phyloP scores from a whole-genome alignment of 2,329 filamentous ascomycete genomes.

The Cadophora sp. region DNA sequence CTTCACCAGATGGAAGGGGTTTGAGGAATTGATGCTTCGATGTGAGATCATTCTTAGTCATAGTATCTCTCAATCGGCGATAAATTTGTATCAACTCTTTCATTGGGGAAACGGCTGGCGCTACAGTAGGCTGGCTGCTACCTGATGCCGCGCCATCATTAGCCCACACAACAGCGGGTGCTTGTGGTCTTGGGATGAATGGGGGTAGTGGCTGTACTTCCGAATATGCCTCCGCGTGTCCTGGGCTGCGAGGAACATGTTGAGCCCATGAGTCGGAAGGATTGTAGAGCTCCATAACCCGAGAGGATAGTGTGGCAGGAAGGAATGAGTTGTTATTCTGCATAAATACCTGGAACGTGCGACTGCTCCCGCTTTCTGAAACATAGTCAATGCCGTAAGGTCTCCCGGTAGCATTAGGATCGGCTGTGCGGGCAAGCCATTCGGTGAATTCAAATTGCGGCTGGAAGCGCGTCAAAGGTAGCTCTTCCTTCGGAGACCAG shows the following conservation, averaged over 20 bases:
- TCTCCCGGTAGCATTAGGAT: constrained; percentile 21
- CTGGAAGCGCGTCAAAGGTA: constrained; percentile 76
- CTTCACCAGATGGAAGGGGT: neutral
- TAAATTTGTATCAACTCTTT: constrained; percentile 67
- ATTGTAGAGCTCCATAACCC: constrained; percentile 39
- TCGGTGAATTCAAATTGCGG: constrained; percentile 64
- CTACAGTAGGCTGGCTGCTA: constrained; percentile 47
- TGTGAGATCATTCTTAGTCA: constrained; percentile 60
- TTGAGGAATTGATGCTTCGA: constrained; percentile 44
- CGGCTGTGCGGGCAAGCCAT: constrained; percentile 33
- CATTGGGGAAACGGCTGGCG: constrained; percentile 45
- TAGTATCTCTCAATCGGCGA: constrained; percentile 63
- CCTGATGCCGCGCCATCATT: constrained; percentile 48
- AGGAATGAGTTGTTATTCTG: constrained; percentile 38
- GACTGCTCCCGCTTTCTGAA: constrained; percentile 21
- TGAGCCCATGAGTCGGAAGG: neutral
- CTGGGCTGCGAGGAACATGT: neutral
- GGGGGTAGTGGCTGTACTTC: constrained; percentile 18
- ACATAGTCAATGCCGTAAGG: constrained; percentile 24
- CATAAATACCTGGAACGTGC: constrained; percentile 36
- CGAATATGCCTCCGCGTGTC: neutral
- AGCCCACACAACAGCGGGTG: constrained; percentile 36
- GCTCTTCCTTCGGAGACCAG: constrained; percentile 91
- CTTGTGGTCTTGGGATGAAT: constrained; percentile 26
- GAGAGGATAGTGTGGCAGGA: constrained; percentile 32